Evolutionary conservation across 768 basidiomycete genomes (phyloP), one percentile per base, ranked within the genome.

Genomic region (Tulasnella sp.): DNA sequence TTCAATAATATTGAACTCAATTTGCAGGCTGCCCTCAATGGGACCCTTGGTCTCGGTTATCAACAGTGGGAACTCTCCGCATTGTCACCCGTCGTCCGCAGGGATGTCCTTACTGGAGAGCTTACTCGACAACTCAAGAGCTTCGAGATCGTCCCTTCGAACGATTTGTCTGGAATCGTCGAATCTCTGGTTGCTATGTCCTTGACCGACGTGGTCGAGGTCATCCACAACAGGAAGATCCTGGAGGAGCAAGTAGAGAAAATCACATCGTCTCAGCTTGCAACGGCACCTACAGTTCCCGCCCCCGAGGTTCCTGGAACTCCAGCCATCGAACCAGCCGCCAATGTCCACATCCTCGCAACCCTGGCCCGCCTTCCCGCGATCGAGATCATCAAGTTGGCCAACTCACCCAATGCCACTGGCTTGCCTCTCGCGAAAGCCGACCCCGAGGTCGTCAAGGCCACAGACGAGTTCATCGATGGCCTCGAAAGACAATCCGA

Each of bases 51-150:
- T 83, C 84, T 95, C 24, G 92, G 94, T 0, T 93, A 95, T 91
- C 92, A 90, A n/a, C 95, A 94, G 80, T 94, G 96, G 81, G 94
- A 95, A 79, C 89, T 96, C 8, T 88, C 94, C 0, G 89, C 91
- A 0, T 86, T 96, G 58, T 95, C 95, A 14, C 94, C 95, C 24
- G 95, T 96, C n/a, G 94, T 96, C 18, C 91, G 95, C 82, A 93
- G 92, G 84, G 94, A 95, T 83, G 92, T 96, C 7, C 88, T 96
- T 38, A 91, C 93, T 0, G 95, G 94, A 42, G 95, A 96, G 84
- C 87, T 96, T 38, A 92, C 89, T 82, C 89, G 94, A 79, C 91
- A 93, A 7, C 87, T 96, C 82, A 93, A 90, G 83, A 83, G 86
- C 3, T 86, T 90, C 83, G 89, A 88, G 62, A 76, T 39, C 34